Evolutionary conservation across 2,329 filamentous ascomycete genomes (phyloP), one percentile per base, ranked within the genome.

Genomic region (Monosporascus sp.): DNA sequence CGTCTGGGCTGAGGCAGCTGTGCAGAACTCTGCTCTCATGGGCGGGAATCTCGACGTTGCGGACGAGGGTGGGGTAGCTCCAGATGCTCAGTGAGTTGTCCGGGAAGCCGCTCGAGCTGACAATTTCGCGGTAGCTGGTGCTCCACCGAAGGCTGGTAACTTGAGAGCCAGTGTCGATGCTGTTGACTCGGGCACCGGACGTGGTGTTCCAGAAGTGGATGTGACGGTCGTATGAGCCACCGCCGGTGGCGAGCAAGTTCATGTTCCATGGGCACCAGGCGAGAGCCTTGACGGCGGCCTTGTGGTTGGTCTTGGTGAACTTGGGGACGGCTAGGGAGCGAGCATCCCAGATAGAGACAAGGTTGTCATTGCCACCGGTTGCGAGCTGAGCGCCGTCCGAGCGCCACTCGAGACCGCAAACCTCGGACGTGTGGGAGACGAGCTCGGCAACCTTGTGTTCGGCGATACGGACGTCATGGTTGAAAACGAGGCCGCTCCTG

Each of bases 121-220:
- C 92, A 65, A 99, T 94, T 81, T 99, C 94, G 62, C 94, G 92
- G 82, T 97, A 96, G 74, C 90, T 87, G 57, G 91, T 90, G 80
- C 90, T 96, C 94, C 94, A 99, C 65, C 91, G 87, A 53, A 99
- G 83, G 64, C 89, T 94, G 62, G 94, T 99, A 54, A 99, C 95
- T 74, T 99, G 94, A 47, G 91, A 96, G 56, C 94, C 94, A 41
- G 94, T 97, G 72, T 97, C 92, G 72, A 99, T 97, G 81, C 90
- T 96, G 86, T 99, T 99, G 77, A 96, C 92, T 64, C 94, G 89
- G 50, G 94, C 93, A 56, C 94, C 94, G 5, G 93, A 96, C 22
- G 94, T 97, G 47, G 92, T 95, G 82, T 99, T 99, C 94, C 94
- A 99, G 83, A 99, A 99, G 79, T 99, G 94, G 73, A 99, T 99